Base-by-base conservation (phyloP, 140 eudicot genomes). In the Bidens hawaiensis region DNA sequence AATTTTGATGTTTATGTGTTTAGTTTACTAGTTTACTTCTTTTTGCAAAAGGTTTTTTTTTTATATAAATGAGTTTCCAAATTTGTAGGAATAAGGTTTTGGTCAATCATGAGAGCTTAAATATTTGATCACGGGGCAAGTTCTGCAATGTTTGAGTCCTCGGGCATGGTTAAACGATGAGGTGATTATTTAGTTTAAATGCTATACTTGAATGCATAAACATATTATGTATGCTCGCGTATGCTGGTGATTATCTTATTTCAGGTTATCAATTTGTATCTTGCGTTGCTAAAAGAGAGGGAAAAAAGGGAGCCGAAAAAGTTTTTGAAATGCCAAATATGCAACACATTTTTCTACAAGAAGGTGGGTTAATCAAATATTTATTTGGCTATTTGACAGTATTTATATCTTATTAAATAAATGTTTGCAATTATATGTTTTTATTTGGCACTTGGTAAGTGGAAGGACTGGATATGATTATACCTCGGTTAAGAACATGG, bases 91-190 rank as follows among this genome's bases (percentile, higher is more conserved):
- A 68, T 67, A 88, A 68, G 75, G 50, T 72, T 58, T 82, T 88
- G 82, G 94, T 81, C 47, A 78, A 70, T 72, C 99, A 93, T 72
- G 85, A 76, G 28, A 81, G 77, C 58, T 93, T 94, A 18, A 82
- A 85, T 65, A 93, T 93, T 27, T 78, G 16, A 85, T 93, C 27
- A 88, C 89, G 34, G 99, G 93, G 66, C 81, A 85, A 67, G 50
- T 43, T 23, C 24, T 93, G 65, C 94, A 79, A 66, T 93, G 99
- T 77, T 79, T 93, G 84, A 76, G 75, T 57, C 99, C 89, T 21
- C 62, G 74, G 16, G 87, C 78, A 60, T 93, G 96, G 99, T 79
- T 93, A 77, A 93, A 87, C 34, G 99, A 93, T 70, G 96, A 88
- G 89, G 98, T 91, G 34, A 65, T 17, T 60, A 49, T 59, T 60